Conservation (phyloP, 345 rosid genomes). For the Linum trigynum region DNA sequence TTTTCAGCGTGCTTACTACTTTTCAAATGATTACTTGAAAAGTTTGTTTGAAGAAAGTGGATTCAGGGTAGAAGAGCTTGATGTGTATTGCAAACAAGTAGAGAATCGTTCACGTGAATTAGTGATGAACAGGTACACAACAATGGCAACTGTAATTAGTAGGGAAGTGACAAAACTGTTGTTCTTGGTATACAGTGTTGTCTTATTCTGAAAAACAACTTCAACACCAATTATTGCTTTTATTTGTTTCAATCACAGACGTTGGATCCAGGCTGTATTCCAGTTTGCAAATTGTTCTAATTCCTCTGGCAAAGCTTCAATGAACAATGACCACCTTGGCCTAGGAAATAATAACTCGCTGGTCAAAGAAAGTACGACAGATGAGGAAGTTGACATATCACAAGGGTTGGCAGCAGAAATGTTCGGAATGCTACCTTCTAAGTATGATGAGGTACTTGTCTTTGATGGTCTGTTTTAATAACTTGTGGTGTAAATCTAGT, state of each 20-base stretch:
- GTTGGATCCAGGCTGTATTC: constrained; percentile 91
- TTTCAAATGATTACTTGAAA: constrained; percentile 66
- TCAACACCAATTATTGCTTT: neutral
- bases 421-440: constrained; percentile 55
- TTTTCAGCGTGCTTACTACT: constrained; percentile 85
- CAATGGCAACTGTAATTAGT: neutral
- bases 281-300: constrained; percentile 24
- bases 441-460: constrained; percentile 46
- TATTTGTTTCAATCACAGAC: constrained; percentile 31
- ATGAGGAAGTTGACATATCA: constrained; percentile 59
- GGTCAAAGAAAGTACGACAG: constrained; percentile 15
- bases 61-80: constrained; percentile 63
- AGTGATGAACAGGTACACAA: constrained; percentile 64
- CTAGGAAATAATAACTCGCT: constrained; percentile 17
- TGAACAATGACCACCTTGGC: constrained; percentile 19
- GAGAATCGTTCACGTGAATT: constrained; percentile 81
- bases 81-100: constrained; percentile 79
- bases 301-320: constrained; percentile 15
- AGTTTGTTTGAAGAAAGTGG: constrained; percentile 58
- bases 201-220: neutral
- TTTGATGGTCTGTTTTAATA: neutral
- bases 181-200: neutral
- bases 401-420: constrained; percentile 70
- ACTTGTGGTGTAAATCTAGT: constrained; percentile 1
- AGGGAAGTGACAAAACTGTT: neutral